Conservation (phyloP, 352 stramenopile species). For the Phytophthora cactorum region DNA sequence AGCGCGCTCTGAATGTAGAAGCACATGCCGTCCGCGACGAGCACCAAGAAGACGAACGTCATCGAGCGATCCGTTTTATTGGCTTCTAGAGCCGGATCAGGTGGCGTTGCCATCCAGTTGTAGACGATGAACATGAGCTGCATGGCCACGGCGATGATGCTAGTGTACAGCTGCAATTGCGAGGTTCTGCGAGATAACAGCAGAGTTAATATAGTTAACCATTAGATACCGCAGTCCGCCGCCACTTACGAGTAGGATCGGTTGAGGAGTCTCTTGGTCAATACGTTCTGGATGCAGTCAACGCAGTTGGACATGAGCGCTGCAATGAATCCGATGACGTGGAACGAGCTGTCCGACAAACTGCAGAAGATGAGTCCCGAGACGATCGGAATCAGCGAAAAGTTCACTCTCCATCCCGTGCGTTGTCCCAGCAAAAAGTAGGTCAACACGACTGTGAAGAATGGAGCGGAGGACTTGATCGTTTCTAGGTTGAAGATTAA, state of each 20-base stretch:
- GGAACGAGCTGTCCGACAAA: constrained; percentile 86
- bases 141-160: constrained; percentile 83
- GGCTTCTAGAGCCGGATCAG: constrained; percentile 28
- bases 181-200: constrained; percentile 49
- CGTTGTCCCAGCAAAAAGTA: constrained; percentile 86
- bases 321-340: constrained; percentile 88
- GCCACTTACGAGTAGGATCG: constrained; percentile 72
- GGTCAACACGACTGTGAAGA: constrained; percentile 91
- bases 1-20: constrained; percentile 93
- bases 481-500: constrained; percentile 64
- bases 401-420: constrained; percentile 84
- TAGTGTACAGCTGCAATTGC: constrained; percentile 92
- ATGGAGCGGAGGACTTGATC: constrained; percentile 92
- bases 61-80: constrained; percentile 41
- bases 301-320: constrained; percentile 91
- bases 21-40: constrained; percentile 74
- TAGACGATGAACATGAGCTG: constrained; percentile 85
- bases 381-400: constrained; percentile 89
- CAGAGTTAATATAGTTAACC: background rate
- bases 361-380: constrained; percentile 87
- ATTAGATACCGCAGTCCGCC: background rate
- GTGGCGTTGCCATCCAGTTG: constrained; percentile 57
- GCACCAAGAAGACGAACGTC: constrained; percentile 56
- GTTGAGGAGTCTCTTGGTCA: constrained; percentile 90
- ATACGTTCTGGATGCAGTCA: constrained; percentile 93